phyloP scores from a whole-genome alignment of 139 green algal genomes.

The Volvox reticuliferus region DNA sequence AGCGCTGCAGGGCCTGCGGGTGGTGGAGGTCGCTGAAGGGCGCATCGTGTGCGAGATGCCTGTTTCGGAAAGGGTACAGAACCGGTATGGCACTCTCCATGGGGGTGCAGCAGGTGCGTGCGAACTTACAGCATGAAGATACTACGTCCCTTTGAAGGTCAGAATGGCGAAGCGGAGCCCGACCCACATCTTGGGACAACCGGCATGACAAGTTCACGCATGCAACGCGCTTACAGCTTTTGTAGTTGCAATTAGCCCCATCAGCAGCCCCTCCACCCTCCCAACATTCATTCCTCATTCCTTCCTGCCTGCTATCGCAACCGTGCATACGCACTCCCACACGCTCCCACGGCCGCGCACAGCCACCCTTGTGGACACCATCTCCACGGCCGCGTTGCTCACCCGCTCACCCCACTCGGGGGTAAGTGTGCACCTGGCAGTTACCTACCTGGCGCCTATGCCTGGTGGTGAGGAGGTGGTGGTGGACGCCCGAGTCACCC shows the following conservation, averaged over 20 bases:
- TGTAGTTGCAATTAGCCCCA: too few species aligned
- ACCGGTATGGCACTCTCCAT: slow-evolving; percentile 33
- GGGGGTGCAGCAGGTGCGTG: slow-evolving; percentile 24
- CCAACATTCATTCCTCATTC: too few species aligned
- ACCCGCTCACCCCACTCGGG: slow-evolving; percentile 9
- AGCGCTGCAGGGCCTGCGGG: background rate
- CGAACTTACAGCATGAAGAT: too few species aligned
- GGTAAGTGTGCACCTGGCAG: slow-evolving; percentile 3
- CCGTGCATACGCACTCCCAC: too few species aligned
- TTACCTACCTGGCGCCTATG: slow-evolving; percentile 36
- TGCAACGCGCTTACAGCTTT: too few species aligned
- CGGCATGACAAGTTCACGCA: too few species aligned
- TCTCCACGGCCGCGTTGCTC: slow-evolving; percentile 39
- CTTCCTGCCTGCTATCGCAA: too few species aligned
- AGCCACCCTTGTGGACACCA: slow-evolving; percentile 38
- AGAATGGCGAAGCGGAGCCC: too few species aligned
- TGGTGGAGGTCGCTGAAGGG: slow-evolving; percentile 5
- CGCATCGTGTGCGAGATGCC: slow-evolving; percentile 36
- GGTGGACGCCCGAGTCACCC: slow-evolving; percentile 8
- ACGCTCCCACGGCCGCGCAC: background rate
- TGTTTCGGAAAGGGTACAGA: background rate
- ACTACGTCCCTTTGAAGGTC: too few species aligned
- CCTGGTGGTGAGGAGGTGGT: slow-evolving; percentile 34
- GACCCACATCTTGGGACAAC: too few species aligned
- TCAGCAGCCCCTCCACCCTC: too few species aligned